These are phyloP conservation scores for Byssothecium circinans DNA, from an alignment of 2,329 filamentous ascomycete species.

Conservation along the genomic window DNA sequence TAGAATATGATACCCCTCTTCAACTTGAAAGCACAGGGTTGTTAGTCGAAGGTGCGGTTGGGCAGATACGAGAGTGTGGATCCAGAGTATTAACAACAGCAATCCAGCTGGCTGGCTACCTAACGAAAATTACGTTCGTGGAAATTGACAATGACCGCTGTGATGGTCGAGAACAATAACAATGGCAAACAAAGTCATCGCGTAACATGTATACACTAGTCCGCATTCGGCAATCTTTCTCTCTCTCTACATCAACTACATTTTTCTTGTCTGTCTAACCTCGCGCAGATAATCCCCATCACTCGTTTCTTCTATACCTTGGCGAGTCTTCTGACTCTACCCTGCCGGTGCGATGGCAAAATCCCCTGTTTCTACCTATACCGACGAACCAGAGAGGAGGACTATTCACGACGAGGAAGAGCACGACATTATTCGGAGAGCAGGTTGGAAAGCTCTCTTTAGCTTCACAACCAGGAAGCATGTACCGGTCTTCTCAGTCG, in stretches of 20 bases:
- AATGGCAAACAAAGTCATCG: slow-evolving; percentile 31
- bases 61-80: too few species aligned
- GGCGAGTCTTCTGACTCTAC: neutral
- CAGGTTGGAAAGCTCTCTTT: slow-evolving; percentile 65
- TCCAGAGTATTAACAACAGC: neutral
- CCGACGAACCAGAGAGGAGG: slow-evolving; percentile 17
- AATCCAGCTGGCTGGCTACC: neutral
- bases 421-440: slow-evolving; percentile 18
- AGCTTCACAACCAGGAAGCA: slow-evolving; percentile 69
- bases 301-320: neutral
- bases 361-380: slow-evolving; percentile 11
- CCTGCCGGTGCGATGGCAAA: slow-evolving; percentile 16
- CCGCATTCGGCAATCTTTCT: slow-evolving; percentile 18
- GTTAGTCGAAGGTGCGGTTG: neutral
- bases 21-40: neutral
- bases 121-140: neutral
- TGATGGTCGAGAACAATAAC: slow-evolving; percentile 35
- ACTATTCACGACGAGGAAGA: slow-evolving; percentile 20
- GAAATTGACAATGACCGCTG: neutral
- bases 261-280: slow-evolving; percentile 4
- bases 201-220: slow-evolving; percentile 15
- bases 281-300: neutral
- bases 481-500: slow-evolving; percentile 55
- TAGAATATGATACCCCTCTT: neutral
- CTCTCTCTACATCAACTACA: slow-evolving; percentile 11